Base-by-base conservation (phyloP, 768 basidiomycete species). In the Omphalotus guepiniiformis region DNA sequence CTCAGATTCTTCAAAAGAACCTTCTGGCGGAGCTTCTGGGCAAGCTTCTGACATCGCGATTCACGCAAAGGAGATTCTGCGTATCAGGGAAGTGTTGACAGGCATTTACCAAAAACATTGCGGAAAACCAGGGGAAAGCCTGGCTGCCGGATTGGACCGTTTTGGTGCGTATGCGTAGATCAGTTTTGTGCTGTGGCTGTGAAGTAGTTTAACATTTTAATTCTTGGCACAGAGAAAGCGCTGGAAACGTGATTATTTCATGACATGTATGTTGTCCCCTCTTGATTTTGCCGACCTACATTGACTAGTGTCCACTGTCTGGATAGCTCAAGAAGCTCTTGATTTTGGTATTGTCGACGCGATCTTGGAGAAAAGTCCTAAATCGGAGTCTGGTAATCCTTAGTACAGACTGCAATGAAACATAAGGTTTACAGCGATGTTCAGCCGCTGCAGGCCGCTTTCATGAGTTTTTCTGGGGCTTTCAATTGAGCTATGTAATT, bases 41-140 rank as follows among this genome's bases (percentile, higher is more conserved):
- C 93, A 95, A 63, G 95, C 95, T 18, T 85, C 86, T 32, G 95
- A 98, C 66, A 95, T 98, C 55, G 91, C 93, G n/a, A 94, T 95
- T 52, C 92, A 95, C 61, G 95, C 95, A 3, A 89, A 88, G 63
- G 93, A 97, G 68, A 98, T 98, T 58, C 76, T 98, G 22, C 83
- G 93, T 34, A 85, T 94, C 52, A 78, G 94, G 36, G 79, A 88
- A 51, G 64, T 85, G 3, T 71, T 97, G 44, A 96, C 94, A 16
- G 74, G 78, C 42, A 93, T 96, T 60, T 96, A 96, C 72, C 88
- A 89, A 62, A 75, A 74, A 53, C 94, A 97, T 61, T 96, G 94
- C 65, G 75, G 67, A 15, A 78, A 73, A 54, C 69, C 73, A 39
- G 80, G 73, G 25, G 93, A 96, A 69, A 73, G 62, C 48, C 69